Percentiles rank a stretch among this genome's conserved stretches.
phyloP scores from a whole-genome alignment of 2,329 filamentous ascomycete species.

The Emericellopsis atlantica region DNA sequence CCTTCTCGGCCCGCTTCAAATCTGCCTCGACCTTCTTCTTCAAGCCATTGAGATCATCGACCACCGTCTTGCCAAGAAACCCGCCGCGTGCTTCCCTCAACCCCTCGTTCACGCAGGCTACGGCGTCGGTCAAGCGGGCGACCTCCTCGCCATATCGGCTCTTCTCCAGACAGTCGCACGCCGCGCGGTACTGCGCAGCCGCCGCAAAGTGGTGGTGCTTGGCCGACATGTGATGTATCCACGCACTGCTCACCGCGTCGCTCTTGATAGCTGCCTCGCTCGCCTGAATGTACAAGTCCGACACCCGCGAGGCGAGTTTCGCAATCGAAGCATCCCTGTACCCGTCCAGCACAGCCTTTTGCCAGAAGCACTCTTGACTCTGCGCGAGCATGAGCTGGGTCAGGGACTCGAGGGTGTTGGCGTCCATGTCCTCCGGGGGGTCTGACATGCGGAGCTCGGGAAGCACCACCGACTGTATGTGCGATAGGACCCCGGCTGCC shows the following conservation, averaged over 20 bases:
- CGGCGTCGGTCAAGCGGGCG: slow-evolving; percentile 68
- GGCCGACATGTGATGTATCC: slow-evolving; percentile 96
- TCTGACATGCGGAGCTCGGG: slow-evolving; percentile 70
- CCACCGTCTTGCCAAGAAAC: slow-evolving; percentile 70
- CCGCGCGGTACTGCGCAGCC: slow-evolving; percentile 84
- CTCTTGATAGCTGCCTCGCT: slow-evolving; percentile 81
- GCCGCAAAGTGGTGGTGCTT: slow-evolving; percentile 97
- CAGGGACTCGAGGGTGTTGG: slow-evolving; percentile 71
- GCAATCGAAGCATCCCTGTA: slow-evolving; percentile 89
- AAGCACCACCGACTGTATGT: slow-evolving; percentile 65
- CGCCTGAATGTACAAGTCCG: slow-evolving; percentile 76
- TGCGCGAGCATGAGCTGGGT: slow-evolving; percentile 79
- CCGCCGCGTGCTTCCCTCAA: slow-evolving; percentile 63
- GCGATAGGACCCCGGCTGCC: slow-evolving; percentile 69
- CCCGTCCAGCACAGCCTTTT: slow-evolving; percentile 87
- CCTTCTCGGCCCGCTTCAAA: slow-evolving; percentile 82
- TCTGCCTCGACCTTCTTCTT: slow-evolving; percentile 78
- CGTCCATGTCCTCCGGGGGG: slow-evolving; percentile 93
- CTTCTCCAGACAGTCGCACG: slow-evolving; percentile 86
- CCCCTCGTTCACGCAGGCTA: slow-evolving; percentile 73
- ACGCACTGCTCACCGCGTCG: slow-evolving; percentile 79
- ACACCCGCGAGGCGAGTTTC: slow-evolving; percentile 78
- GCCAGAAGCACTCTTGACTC: slow-evolving; percentile 96
- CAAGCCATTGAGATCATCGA: slow-evolving; percentile 70
- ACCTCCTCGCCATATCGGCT: slow-evolving; percentile 92